Evolutionary conservation across 2,329 filamentous ascomycete genomes (phyloP).

Genomic region (Penicillium carneum): DNA sequence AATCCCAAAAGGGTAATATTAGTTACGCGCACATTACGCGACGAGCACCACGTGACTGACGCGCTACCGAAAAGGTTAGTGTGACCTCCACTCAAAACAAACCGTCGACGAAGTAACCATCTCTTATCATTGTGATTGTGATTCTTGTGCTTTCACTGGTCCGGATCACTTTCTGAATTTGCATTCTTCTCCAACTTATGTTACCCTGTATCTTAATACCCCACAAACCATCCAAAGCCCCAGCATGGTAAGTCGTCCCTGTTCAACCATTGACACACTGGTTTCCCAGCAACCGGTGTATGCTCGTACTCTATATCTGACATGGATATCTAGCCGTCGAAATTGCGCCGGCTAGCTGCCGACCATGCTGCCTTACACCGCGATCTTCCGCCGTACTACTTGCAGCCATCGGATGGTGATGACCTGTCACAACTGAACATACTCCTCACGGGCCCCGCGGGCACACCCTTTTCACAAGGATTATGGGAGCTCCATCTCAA

Average conservation of each 20-base stretch:
- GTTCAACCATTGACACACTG: constrained; percentile 1
- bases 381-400: constrained; percentile 67
- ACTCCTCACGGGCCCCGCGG: constrained; percentile 65
- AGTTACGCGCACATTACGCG: constrained; percentile 26
- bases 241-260: constrained; percentile 32
- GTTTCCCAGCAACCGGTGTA: constrained; percentile 18
- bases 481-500: constrained; percentile 67
- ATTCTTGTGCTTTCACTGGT: constrained; percentile 8
- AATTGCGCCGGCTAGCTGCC: constrained; percentile 64
- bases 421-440: constrained; percentile 66
- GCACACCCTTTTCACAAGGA: constrained; percentile 66
- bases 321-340: constrained; percentile 41
- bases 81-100: constrained; percentile 27
- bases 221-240: neutral
- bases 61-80: constrained; percentile 29
- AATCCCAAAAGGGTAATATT: constrained; percentile 31
- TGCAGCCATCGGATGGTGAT: constrained; percentile 61
- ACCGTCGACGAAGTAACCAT: constrained; percentile 36
- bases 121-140: constrained; percentile 23
- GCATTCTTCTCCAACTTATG: neutral
- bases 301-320: constrained; percentile 18
- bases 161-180: neutral
- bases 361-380: constrained; percentile 66
- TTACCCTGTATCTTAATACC: neutral
- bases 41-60: constrained; percentile 20